Base-by-base conservation (phyloP, 345 rosid genomes). In the Hibiscus trionum region DNA sequence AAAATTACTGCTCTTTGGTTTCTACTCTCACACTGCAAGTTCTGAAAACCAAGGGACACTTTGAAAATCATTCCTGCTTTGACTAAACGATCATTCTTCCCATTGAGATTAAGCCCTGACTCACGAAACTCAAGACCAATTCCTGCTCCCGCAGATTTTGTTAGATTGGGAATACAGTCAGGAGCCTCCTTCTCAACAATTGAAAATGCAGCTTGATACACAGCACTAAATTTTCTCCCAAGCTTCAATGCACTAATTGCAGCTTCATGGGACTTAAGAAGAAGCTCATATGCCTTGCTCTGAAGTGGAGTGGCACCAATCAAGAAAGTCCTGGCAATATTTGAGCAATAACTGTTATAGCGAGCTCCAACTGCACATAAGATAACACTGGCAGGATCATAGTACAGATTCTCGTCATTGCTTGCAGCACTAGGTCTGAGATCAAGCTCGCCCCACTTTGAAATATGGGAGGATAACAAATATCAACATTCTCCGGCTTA, bases 401-500 rank as follows among this genome's bases (percentile, higher is more conserved):
- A 91, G 76, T 89, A 85, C 33, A 94, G 87, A 55, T 80, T 63
- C 24, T 91, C 92, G 44, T 92, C 96, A 57, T 88, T 90, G 85
- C 99, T 91, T 26, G 91, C 84, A 31, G 99, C 99, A 77, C 93
- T 94, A 29, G 99, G 99, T 72, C 83, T 92, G 72, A 94, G 92
- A 87, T 94, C 97, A 84, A 90, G 92, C 65, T 85, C 76, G 12
- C 91, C 97, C 99, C 99, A 75, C 99, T 94, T 78, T 94, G 99
- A 77, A 94, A 92, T 65, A 94, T 88, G 0, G 99, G 97, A 66
- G 97, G 99, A 65, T 94, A 94, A 73, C 99, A 94, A 57, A 91
- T 94, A 72, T 94, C 99, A 42, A 94, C 93, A 72, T 92, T 94
- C 75, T 89, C 97, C 35, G 95, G 85, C 88, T 79, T 92, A 74